These are phyloP conservation scores for Hyaloscypha finlandica DNA, from an alignment of 495 filamentous ascomycete genomes.

Conservation along the genomic window DNA sequence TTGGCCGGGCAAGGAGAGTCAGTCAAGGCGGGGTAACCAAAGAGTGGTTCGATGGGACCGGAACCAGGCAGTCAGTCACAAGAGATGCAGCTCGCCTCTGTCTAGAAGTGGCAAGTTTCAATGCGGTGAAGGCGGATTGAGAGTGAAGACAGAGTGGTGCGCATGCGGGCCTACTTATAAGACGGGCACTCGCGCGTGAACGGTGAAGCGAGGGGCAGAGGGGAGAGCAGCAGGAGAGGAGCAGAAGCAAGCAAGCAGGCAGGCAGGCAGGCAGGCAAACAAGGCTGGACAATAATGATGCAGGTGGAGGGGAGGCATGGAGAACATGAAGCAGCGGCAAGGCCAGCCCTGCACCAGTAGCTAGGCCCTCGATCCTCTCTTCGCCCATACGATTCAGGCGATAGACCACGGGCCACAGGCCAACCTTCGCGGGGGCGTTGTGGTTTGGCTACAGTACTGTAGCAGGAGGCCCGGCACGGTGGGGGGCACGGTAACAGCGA, in stretches of 20 bases:
- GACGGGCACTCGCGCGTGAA: neutral
- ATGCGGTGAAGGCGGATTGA: neutral
- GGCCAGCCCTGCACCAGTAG: neutral
- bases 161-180: conserved; percentile 4
- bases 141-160: neutral
- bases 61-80: neutral
- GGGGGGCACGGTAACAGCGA: too few species aligned
- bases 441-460: too few species aligned
- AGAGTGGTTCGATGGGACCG: neutral
- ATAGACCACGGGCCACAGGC: too few species aligned
- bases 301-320: neutral
- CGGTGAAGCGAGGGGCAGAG: conserved; percentile 1
- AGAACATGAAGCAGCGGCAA: neutral
- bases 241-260: neutral
- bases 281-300: conserved; percentile 7
- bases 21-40: neutral
- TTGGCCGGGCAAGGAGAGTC: neutral
- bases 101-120: neutral
- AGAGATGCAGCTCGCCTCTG: neutral
- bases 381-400: neutral
- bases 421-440: neutral
- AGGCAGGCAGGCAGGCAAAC: neutral
- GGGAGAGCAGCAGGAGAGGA: neutral
- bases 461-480: neutral
- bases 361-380: neutral